These are phyloP conservation scores for Tricholomella constricta DNA, from an alignment of 768 basidiomycete species.

Conservation along the genomic window DNA sequence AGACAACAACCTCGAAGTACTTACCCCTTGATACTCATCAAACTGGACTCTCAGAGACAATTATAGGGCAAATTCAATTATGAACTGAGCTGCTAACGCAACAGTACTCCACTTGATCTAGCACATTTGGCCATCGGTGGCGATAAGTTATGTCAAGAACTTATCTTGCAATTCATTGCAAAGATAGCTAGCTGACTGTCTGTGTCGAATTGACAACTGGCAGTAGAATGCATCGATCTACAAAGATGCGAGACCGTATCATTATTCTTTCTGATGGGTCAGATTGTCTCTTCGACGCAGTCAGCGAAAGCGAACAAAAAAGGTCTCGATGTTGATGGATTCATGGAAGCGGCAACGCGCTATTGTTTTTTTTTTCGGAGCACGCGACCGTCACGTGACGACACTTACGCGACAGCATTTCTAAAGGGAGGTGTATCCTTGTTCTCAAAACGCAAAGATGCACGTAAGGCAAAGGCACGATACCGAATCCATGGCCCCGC, in stretches of 20 bases:
- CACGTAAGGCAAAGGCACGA: constrained; percentile 1
- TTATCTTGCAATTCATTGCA: not conserved
- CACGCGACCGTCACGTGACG: constrained; percentile 12
- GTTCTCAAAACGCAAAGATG: constrained; percentile 13
- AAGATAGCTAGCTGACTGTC: not conserved
- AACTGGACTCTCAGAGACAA: too few relatives aligned
- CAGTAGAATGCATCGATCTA: not conserved
- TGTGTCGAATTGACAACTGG: not conserved
- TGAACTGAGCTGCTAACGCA: not conserved
- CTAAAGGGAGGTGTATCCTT: constrained; percentile 8
- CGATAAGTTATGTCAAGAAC: not conserved
- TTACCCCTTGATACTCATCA: too few relatives aligned
- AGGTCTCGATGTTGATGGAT: not conserved
- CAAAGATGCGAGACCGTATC: not conserved
- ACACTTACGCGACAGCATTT: not conserved
- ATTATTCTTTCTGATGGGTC: constrained; percentile 9
- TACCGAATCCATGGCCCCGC: constrained; percentile 11
- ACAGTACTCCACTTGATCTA: too few relatives aligned
- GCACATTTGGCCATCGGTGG: not conserved
- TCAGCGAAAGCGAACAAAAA: not conserved
- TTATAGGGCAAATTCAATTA: too few relatives aligned
- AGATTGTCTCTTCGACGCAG: not conserved
- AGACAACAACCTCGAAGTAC: too few relatives aligned
- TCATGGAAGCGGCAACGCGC: not conserved
- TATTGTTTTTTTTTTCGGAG: constrained; percentile 14